These are phyloP conservation scores for Hippophae tibetana DNA, from an alignment of 306 rosid species.

Conservation along the genomic window DNA sequence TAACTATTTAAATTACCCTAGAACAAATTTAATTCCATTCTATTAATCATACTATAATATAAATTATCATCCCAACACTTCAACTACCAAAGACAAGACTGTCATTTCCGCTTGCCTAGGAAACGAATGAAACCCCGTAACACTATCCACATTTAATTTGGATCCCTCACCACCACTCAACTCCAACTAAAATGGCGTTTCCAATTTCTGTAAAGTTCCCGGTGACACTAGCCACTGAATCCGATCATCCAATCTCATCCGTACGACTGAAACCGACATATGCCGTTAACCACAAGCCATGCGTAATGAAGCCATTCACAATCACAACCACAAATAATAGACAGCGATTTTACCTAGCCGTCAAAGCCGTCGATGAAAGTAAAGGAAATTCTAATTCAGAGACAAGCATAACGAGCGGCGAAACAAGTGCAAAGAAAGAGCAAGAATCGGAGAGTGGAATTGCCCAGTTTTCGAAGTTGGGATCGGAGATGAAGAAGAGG, in stretches of 20 bases:
- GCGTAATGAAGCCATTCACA: not conserved
- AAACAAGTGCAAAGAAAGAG: slow-evolving; percentile 8
- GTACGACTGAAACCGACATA: slow-evolving; percentile 14
- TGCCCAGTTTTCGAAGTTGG: slow-evolving; percentile 37
- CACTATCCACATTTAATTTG: too few relatives aligned
- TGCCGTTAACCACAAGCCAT: not conserved
- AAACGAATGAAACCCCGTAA: too few relatives aligned
- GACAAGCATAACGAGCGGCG: slow-evolving; percentile 10
- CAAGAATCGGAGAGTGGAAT: slow-evolving; percentile 3
- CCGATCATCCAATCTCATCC: not conserved
- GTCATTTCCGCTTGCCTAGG: too few relatives aligned
- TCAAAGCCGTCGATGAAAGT: slow-evolving; percentile 47
- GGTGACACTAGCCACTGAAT: slow-evolving; percentile 1
- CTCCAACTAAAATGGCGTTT: slow-evolving; percentile 19
- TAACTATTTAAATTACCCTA: too few relatives aligned
- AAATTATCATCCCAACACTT: too few relatives aligned
- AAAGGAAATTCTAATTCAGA: slow-evolving; percentile 38
- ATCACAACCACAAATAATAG: slow-evolving; percentile 7
- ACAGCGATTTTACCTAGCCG: not conserved
- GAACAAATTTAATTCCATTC: too few relatives aligned
- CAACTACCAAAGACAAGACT: too few relatives aligned
- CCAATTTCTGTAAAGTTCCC: slow-evolving; percentile 17
- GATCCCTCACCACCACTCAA: not conserved
- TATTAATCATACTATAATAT: too few relatives aligned
- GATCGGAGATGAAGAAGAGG: slow-evolving; percentile 59